Conservation (phyloP, 164 flowering plant genomes). For the Warburgia ugandensis region DNA sequence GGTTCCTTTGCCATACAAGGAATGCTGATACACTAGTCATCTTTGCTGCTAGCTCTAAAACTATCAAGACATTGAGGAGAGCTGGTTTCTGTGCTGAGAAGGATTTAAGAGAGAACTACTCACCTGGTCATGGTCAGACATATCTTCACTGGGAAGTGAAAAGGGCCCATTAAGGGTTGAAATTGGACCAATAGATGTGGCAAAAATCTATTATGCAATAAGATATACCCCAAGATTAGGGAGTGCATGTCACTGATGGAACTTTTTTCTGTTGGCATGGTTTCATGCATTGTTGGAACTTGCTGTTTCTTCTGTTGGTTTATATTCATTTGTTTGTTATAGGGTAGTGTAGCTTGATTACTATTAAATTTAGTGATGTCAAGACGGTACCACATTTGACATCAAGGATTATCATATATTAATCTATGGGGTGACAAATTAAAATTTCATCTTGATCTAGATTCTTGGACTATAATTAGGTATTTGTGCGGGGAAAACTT, state of each 20-base stretch:
- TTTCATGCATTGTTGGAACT: not conserved
- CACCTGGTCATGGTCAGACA: conserved; percentile 99
- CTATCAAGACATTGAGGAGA: conserved; percentile 47
- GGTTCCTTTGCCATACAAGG: conserved; percentile 83
- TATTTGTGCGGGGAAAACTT: too few species aligned
- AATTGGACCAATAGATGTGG: conserved; percentile 90
- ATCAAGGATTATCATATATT: too few species aligned
- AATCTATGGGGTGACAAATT: too few species aligned
- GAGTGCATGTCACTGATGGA: too few species aligned
- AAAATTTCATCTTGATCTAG: too few species aligned
- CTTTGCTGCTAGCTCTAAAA: conserved; percentile 62
- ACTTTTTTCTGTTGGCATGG: not conserved
- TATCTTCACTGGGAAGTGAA: conserved; percentile 96
- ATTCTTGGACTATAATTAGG: too few species aligned
- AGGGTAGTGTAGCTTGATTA: not conserved
- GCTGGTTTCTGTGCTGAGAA: conserved; percentile 73
- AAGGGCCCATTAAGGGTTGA: conserved; percentile 93
- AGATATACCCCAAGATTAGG: too few species aligned
- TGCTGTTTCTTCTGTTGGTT: not conserved
- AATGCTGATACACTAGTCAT: conserved; percentile 76
- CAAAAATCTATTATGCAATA: conserved; percentile 62
- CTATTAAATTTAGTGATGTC: not conserved
- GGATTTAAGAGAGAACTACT: conserved; percentile 77
- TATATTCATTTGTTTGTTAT: not conserved
- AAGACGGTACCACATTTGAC: not conserved